Conservation (phyloP, 2,329 filamentous ascomycete species). For the Diaporthe batatas region DNA sequence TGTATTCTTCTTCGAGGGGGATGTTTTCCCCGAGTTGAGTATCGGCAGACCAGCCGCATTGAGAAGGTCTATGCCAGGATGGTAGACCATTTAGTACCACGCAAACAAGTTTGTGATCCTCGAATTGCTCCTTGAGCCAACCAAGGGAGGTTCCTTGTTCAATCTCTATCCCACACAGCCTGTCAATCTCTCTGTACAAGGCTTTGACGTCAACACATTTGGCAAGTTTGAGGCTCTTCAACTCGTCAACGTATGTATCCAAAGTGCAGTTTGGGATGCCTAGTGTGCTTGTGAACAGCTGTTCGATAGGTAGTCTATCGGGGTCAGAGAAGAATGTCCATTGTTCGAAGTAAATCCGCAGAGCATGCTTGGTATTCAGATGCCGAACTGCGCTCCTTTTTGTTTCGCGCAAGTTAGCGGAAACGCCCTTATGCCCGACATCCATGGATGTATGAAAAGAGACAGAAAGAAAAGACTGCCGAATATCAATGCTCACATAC, state of each 20-base stretch:
- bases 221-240: conserved; percentile 29
- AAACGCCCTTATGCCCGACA: too few species aligned
- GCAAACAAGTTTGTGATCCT: conserved; percentile 38
- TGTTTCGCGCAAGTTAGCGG: too few species aligned
- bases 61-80: conserved; percentile 25
- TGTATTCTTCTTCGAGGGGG: conserved; percentile 40
- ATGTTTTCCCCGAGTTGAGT: conserved; percentile 35
- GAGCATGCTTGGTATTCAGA: conserved; percentile 27
- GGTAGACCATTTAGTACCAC: neutral
- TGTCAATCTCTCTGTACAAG: conserved; percentile 37
- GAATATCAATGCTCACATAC: neutral
- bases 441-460: too few species aligned
- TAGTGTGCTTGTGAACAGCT: conserved; percentile 37
- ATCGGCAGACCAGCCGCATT: conserved; percentile 42
- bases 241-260: conserved; percentile 29
- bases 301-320: neutral
- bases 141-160: neutral
- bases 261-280: conserved; percentile 35
- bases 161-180: neutral
- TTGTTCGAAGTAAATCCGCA: conserved; percentile 26
- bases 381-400: conserved; percentile 25
- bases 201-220: conserved; percentile 7
- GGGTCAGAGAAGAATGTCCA: neutral
- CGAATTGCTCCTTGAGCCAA: conserved; percentile 22
- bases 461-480: too few species aligned